Percentiles rank a stretch among this genome's conserved stretches.
Evolutionary conservation across 2,329 filamentous ascomycete species (phyloP).

Genomic region (Aspergillus clavatus): DNA sequence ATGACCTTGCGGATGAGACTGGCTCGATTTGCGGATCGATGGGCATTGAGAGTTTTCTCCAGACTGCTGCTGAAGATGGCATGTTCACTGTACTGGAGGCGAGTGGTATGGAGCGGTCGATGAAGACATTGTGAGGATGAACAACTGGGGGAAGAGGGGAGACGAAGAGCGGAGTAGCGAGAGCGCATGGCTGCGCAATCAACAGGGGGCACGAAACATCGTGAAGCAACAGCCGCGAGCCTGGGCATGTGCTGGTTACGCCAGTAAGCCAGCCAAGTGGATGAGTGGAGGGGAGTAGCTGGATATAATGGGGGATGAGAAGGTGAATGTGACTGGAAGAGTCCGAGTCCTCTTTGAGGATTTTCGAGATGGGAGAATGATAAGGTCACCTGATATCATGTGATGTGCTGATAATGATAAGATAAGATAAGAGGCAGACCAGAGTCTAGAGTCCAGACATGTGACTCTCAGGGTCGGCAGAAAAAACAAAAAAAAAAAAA

Average conservation of each 20-base stretch:
- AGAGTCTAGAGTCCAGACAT: too few species aligned
- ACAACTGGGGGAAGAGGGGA: constrained; percentile 2
- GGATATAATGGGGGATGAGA: background rate
- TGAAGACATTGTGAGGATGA: background rate
- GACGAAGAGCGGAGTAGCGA: constrained; percentile 6
- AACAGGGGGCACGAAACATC: constrained; percentile 13
- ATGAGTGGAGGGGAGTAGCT: too few species aligned
- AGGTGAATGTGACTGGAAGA: too few species aligned
- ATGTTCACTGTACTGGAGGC: constrained; percentile 11
- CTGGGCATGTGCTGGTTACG: constrained; percentile 16
- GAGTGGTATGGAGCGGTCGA: constrained; percentile 11
- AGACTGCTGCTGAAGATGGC: constrained; percentile 32
- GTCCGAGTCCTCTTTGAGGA: too few species aligned
- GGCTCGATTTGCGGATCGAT: constrained; percentile 36
- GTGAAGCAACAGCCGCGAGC: constrained; percentile 5
- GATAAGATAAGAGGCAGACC: too few species aligned
- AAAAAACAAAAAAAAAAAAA: too few species aligned
- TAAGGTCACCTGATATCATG: background rate
- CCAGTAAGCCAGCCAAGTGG: too few species aligned
- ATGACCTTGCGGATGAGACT: constrained; percentile 32
- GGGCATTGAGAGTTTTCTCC: constrained; percentile 38
- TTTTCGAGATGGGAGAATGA: too few species aligned
- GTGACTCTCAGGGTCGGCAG: too few species aligned
- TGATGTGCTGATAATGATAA: too few species aligned
- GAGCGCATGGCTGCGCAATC: constrained; percentile 24